These are phyloP conservation scores for Lactarius hatsudake DNA, from an alignment of 768 basidiomycete species.

Conservation along the genomic window DNA sequence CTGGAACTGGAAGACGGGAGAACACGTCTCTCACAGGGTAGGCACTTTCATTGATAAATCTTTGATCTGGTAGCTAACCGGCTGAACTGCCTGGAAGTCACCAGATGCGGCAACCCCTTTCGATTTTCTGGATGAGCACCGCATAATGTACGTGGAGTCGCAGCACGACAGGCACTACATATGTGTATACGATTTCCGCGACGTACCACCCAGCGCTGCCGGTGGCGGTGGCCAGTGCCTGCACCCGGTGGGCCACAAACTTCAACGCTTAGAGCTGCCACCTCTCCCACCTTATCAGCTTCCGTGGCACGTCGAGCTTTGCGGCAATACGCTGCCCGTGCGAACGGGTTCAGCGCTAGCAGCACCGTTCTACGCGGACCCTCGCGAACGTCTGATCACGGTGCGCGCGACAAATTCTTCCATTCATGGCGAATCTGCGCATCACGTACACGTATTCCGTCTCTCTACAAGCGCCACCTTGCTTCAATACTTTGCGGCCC, in stretches of 20 bases:
- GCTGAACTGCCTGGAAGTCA: neutral
- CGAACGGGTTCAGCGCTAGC: neutral
- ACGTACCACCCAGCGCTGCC: neutral
- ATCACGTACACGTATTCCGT: conserved; percentile 12
- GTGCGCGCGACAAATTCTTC: conserved; percentile 14
- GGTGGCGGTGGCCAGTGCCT: neutral
- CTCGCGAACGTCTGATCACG: conserved; percentile 16
- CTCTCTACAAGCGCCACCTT: conserved; percentile 10
- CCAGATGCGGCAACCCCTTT: conserved; percentile 5
- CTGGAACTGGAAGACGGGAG: conserved; percentile 25
- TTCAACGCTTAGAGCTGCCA: conserved; percentile 8
- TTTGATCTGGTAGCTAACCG: neutral
- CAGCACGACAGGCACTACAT: conserved; percentile 6
- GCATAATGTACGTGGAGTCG: conserved; percentile 14
- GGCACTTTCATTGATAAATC: neutral
- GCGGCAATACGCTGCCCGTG: conserved; percentile 13
- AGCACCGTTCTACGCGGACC: conserved; percentile 13
- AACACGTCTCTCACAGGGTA: conserved; percentile 13
- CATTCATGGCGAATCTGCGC: conserved; percentile 10
- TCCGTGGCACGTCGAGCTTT: conserved; percentile 14
- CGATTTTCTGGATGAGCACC: conserved; percentile 20
- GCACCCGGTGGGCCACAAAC: neutral
- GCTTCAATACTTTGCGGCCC: neutral
- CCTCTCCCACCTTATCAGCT: conserved; percentile 3
- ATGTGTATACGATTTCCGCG: conserved; percentile 17